These are phyloP conservation scores for Suillus fuscotomentosus DNA, from an alignment of 768 basidiomycete species.

Conservation along the genomic window DNA sequence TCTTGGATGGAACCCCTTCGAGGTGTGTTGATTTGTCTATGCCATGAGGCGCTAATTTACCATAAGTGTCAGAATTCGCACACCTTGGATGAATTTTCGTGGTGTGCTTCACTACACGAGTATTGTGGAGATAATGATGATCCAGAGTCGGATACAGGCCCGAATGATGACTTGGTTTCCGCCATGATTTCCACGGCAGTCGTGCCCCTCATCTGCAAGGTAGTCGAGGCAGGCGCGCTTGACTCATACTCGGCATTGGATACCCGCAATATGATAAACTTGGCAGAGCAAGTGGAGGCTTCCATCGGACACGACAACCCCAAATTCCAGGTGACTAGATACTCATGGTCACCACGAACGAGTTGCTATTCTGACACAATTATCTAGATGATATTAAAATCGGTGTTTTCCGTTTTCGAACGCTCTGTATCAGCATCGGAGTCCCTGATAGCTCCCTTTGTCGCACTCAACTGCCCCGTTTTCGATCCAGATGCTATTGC, in stretches of 20 bases:
- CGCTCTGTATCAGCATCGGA: conserved; percentile 52
- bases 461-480: conserved; percentile 38
- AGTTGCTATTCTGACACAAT: conserved; percentile 12
- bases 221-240: conserved; percentile 77
- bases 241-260: conserved; percentile 76
- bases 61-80: conserved; percentile 40
- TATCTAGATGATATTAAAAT: conserved; percentile 55
- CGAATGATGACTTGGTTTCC: conserved; percentile 85
- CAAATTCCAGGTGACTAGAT: conserved; percentile 59
- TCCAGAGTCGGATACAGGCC: conserved; percentile 62
- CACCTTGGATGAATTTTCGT: conserved; percentile 76
- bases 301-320: conserved; percentile 61
- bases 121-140: conserved; percentile 59
- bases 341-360: background rate
- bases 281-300: conserved; percentile 79
- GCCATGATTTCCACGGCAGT: conserved; percentile 86
- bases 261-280: conserved; percentile 62
- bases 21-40: conserved; percentile 44
- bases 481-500: conserved; percentile 80
- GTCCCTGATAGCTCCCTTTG: conserved; percentile 47
- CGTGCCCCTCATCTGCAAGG: conserved; percentile 68
- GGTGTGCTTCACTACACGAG: conserved; percentile 77
- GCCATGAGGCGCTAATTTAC: conserved; percentile 8
- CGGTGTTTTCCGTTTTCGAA: conserved; percentile 52
- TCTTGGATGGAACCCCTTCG: conserved; percentile 84